Base-by-base conservation (phyloP, 106 monocot genomes). In the Dactylorhiza incarnata region DNA sequence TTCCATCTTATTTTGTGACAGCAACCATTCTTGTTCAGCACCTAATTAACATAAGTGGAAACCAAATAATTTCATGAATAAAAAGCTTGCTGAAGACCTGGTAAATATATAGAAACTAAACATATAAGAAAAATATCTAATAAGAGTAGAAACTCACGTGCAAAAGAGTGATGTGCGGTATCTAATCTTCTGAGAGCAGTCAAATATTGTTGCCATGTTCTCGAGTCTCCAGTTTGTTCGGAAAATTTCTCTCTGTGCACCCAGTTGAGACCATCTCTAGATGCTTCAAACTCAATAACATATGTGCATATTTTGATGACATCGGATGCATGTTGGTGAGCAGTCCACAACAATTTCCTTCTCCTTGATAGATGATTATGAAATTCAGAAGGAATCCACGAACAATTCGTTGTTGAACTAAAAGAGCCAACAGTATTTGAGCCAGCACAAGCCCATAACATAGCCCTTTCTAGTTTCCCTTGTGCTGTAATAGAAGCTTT, bases 391-490 rank as follows among this genome's bases (percentile, higher is more conserved):
- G 99, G 99, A 73, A 99, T 89, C 61, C 84, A 85, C 45, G 87
- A 84, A 82, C 37, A 80, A 49, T 89, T 94, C 20, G 68, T 52
- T 23, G 78, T 24, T 49, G 85, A 84, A 79, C 56, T 82, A 15
- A 76, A 74, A 45, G 49, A 61, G 47, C 78, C 78, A 77, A 49
- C 61, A 55, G 72, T 76, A 82, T 51, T 86, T 79, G 89, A 52
- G 43, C 93, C 85, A 17, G 84, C 91, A 87, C 94, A 97, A 68
- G 99, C 99, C 99, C 99, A 99, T 73, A 87, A 86, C 99, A 99
- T 94, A 7, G 99, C 99, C 81, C 91, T 89, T 81, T 99, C 99
- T 84, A 99, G 89, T 75, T 99, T 94, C 68, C 89, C 91, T 83
- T 91, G 91, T 48, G 78, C 86, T 61, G 86, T 78, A 23, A 85